phyloP scores from a whole-genome alignment of 1,284 basidiomycete genomes.

The Boletellus dicymbophilus region DNA sequence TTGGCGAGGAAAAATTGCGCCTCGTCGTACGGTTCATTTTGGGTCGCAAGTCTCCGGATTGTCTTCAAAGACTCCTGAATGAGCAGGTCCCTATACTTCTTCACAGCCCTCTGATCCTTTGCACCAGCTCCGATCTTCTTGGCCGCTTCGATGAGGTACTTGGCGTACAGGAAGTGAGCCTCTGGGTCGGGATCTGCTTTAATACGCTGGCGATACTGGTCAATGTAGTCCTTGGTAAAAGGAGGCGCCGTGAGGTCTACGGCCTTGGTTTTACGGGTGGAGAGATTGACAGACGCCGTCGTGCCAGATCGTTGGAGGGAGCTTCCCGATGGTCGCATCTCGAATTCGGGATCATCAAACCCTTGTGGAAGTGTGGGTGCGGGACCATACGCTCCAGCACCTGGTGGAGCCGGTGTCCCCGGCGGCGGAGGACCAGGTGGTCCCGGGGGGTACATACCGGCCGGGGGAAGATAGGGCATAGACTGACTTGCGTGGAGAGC shows the following conservation, averaged over 20 bases:
- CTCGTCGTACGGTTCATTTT: constrained; percentile 89
- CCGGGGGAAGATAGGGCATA: constrained; percentile 31
- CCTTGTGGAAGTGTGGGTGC: constrained; percentile 32
- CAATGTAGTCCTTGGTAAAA: constrained; percentile 95
- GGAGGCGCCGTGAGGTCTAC: constrained; percentile 87
- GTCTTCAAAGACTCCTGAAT: constrained; percentile 91
- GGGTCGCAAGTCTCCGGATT: constrained; percentile 88
- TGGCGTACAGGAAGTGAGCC: constrained; percentile 97
- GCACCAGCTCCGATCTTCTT: constrained; percentile 80
- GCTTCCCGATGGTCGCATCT: constrained; percentile 45
- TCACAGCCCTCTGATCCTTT: constrained; percentile 77
- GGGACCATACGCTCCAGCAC: constrained; percentile 20
- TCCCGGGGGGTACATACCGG: constrained; percentile 22
- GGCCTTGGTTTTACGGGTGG: constrained; percentile 76
- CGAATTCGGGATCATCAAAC: constrained; percentile 48
- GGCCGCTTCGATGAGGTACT: constrained; percentile 99
- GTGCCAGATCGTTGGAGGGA: constrained; percentile 58
- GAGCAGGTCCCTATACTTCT: constrained; percentile 90
- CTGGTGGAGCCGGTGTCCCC: constrained; percentile 16
- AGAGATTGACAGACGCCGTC: constrained; percentile 55
- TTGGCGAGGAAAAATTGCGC: constrained; percentile 99
- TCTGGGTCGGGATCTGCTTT: constrained; percentile 98
- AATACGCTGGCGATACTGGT: constrained; percentile 95
- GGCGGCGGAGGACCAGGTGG: constrained; percentile 21
- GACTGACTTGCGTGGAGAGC: constrained; percentile 33